A percentile compares a stretch with the other conserved stretches of the same genome.
Evolutionary conservation across 441 rosid genomes (phyloP).

Genomic region (Pelargonium myrrhifolium): DNA sequence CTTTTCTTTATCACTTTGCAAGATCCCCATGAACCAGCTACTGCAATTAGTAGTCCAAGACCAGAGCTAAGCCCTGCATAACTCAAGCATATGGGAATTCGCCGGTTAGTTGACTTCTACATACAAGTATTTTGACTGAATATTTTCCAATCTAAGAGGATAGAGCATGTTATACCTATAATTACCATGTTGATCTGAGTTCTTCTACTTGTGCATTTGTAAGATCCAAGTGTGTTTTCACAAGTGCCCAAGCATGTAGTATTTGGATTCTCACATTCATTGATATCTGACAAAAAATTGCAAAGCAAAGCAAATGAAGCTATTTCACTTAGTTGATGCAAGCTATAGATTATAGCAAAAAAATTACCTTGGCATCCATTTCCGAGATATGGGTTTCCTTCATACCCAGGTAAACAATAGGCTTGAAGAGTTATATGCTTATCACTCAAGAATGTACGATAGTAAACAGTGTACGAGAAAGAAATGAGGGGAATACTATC

Average conservation of each 20-base stretch:
- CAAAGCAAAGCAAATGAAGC: neutral
- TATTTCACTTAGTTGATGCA: neutral
- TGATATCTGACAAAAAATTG: neutral
- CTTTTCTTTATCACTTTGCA: neutral
- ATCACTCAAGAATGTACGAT: too few species aligned
- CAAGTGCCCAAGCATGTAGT: neutral
- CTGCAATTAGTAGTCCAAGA: neutral
- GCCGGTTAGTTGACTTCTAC: neutral
- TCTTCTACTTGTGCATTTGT: neutral
- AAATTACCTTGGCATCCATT: too few species aligned
- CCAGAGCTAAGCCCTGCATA: neutral
- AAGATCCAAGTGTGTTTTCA: neutral
- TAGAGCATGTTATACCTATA: neutral
- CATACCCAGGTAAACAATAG: too few species aligned
- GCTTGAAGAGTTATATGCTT: too few species aligned
- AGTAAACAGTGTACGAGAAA: too few species aligned
- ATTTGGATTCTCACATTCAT: neutral
- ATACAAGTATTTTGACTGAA: neutral
- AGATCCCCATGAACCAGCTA: neutral
- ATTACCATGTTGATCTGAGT: neutral
- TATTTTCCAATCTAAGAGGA: neutral
- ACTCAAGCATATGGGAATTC: neutral
- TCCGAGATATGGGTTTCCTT: too few species aligned
- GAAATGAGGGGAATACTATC: too few species aligned
- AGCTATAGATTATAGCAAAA: too few species aligned